Conservation (phyloP, 495 filamentous ascomycete genomes). For the Aspergillus olivimuriae region DNA sequence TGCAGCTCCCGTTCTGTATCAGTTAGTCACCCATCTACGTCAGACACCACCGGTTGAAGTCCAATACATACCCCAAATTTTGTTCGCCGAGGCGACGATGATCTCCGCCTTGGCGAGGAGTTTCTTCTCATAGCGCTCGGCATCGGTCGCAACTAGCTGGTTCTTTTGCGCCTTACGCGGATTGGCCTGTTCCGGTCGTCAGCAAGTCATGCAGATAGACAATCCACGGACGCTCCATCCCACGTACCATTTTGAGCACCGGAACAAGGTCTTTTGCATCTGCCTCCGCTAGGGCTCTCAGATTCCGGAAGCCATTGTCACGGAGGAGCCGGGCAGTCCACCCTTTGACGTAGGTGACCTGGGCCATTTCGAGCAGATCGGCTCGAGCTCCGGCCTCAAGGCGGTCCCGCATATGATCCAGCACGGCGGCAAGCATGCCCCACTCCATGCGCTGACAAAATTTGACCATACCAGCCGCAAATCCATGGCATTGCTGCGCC, state of each 20-base stretch:
- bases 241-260: conserved; percentile 58
- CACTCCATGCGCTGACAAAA: conserved; percentile 72
- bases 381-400: conserved; percentile 68
- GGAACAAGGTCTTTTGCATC: conserved; percentile 61
- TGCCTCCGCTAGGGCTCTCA: conserved; percentile 62
- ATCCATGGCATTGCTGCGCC: conserved; percentile 70
- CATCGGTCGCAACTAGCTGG: conserved; percentile 51
- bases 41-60: background rate
- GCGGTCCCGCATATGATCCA: conserved; percentile 72
- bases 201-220: too few relatives aligned
- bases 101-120: conserved; percentile 60
- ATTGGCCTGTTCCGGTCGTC: conserved; percentile 22
- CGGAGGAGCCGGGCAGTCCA: conserved; percentile 69
- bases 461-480: conserved; percentile 69
- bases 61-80: conserved; percentile 57
- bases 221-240: background rate
- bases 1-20: conserved; percentile 36
- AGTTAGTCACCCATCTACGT: background rate
- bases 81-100: conserved; percentile 64
- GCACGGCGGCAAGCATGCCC: conserved; percentile 65
- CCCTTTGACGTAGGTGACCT: conserved; percentile 73
- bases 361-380: conserved; percentile 65
- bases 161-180: conserved; percentile 52
- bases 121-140: conserved; percentile 57
- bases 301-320: conserved; percentile 67